Conservation (phyloP, 306 rosid species). For the Cajanus cajan region DNA sequence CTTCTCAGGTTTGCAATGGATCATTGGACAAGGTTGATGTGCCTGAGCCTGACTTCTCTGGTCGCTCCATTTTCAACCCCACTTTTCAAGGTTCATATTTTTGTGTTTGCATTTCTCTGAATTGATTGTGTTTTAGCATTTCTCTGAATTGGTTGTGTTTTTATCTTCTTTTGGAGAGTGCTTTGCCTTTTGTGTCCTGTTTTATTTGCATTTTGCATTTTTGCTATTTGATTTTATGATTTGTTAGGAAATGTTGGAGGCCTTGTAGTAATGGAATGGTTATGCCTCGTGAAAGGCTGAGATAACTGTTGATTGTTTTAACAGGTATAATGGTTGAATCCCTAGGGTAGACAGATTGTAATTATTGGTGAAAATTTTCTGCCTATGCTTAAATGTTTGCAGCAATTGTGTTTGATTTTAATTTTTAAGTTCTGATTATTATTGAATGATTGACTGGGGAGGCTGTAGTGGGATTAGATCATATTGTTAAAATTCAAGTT, state of each 20-base stretch:
- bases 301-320: neutral
- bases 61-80: conserved; percentile 47
- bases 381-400: conserved; percentile 1
- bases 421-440: neutral
- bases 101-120: neutral
- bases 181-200: conserved; percentile 6
- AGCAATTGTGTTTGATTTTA: neutral
- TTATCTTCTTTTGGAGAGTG: neutral
- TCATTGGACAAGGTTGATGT: conserved; percentile 44
- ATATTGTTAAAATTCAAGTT: neutral
- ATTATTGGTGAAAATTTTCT: neutral
- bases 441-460: neutral
- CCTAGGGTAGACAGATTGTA: neutral
- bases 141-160: neutral
- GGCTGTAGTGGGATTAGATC: neutral
- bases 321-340: neutral
- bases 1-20: conserved; percentile 47
- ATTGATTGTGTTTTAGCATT: neutral
- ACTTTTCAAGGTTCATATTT: conserved; percentile 53
- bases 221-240: neutral
- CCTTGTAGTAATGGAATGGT: neutral
- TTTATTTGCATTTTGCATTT: neutral
- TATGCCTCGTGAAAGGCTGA: neutral
- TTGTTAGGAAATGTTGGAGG: neutral
- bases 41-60: conserved; percentile 32